Base-by-base conservation (phyloP, 2,329 filamentous ascomycete genomes). In the Trichoderma polysporum region DNA sequence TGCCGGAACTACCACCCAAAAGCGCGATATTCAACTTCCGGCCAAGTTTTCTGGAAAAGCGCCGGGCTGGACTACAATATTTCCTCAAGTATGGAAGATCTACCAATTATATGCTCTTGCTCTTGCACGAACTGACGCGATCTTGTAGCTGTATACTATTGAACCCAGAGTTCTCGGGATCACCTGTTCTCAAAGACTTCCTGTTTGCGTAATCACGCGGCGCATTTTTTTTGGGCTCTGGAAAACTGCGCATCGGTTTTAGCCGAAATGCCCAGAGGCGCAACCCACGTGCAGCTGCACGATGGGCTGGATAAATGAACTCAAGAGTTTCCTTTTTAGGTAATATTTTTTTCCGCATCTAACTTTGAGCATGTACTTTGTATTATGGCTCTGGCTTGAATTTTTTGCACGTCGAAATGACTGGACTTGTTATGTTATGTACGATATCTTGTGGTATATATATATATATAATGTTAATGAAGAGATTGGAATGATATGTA, bases 131-230 rank as follows among this genome's bases (percentile, higher is more conserved):
- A 25, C 47, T 67, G n/a, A 67, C 58, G 4, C 13, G 6, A 35
- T 45, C 22, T 12, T 25, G 6, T 19, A 97, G 93, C 76, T 97
- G 94, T 80, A 90, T 97, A 69, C 80, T 98, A 71, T 81, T 97
- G 33, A 97, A 97, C 77, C 94, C 94, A 0, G 93, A 97, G 77
- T 97, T 97, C 75, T 92, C 93, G 37, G 91, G 91, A 12, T 95
- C 92, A n/a, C 92, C 93, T 0, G 88, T 97, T 2, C 83, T 97
- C 50, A 97, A 95, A 76, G 93, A 97, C 67, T 97, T 97, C 76
- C 84, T 97, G 59, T 95, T 97, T 76, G 83, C 83, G 61, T 87
- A 73, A 83, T 58, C 67, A 53, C 31, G 67, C 54, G 37, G n/a
- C 49, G 37, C 17, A 2, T 3, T 19, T 27, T 50, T 60, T n/a